phyloP scores from a whole-genome alignment of 768 basidiomycete genomes.

The Suillus weaverae region DNA sequence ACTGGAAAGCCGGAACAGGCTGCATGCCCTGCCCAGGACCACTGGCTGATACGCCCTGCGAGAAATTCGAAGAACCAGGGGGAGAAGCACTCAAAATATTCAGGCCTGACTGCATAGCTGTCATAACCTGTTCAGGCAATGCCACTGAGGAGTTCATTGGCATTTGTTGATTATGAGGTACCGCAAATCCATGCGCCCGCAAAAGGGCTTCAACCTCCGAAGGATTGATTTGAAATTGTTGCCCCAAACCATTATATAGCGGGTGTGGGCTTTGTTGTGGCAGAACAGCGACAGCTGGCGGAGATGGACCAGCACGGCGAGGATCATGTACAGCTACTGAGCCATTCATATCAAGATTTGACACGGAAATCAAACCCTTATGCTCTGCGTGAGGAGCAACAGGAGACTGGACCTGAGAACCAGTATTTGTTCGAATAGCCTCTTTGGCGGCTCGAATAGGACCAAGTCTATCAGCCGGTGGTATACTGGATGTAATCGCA shows the following conservation, averaged over 20 bases:
- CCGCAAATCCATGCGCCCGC: neutral
- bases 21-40: neutral
- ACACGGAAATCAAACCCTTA: neutral
- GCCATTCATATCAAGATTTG: conserved; percentile 1
- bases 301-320: conserved; percentile 9
- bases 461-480: conserved; percentile 28
- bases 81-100: neutral
- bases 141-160: neutral
- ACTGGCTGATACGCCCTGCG: neutral
- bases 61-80: neutral
- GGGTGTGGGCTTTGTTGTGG: conserved; percentile 3
- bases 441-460: conserved; percentile 36
- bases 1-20: neutral
- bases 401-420: conserved; percentile 14
- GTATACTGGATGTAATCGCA: conserved; percentile 11
- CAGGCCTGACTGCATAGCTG: neutral
- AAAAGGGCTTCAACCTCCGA: conserved; percentile 17
- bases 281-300: neutral
- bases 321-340: neutral
- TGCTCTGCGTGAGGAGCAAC: conserved; percentile 7
- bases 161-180: conserved; percentile 13
- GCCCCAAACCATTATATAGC: conserved; percentile 5
- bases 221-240: conserved; percentile 5
- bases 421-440: conserved; percentile 15
- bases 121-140: neutral